A percentile compares a stretch with the other conserved stretches of the same genome.
These are phyloP conservation scores for Fusarium torulosum DNA, from an alignment of 2,329 filamentous ascomycete species.

Conservation along the genomic window DNA sequence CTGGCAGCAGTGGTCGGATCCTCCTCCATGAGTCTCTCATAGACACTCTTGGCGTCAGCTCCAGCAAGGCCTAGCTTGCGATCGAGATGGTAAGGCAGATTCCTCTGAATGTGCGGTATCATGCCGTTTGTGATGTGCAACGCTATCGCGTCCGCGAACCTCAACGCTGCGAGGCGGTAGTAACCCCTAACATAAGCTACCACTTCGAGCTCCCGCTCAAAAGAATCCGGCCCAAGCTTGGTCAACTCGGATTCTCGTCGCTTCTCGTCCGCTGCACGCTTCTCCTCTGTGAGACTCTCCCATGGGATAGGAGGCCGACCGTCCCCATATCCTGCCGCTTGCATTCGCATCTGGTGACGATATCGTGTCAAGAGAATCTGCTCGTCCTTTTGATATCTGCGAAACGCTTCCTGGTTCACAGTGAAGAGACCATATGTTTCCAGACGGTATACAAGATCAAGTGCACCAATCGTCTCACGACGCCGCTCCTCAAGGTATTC, in stretches of 20 bases:
- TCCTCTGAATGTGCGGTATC: conserved; percentile 58
- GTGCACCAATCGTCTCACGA: conserved; percentile 52
- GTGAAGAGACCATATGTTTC: conserved; percentile 70
- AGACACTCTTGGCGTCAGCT: conserved; percentile 49
- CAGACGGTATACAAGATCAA: conserved; percentile 62
- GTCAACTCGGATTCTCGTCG: conserved; percentile 57
- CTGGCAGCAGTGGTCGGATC: conserved; percentile 58
- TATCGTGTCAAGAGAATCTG: conserved; percentile 59
- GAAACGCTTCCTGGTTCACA: conserved; percentile 64
- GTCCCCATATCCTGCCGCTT: conserved; percentile 52
- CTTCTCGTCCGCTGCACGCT: conserved; percentile 59
- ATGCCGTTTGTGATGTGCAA: conserved; percentile 63
- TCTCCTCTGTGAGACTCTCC: conserved; percentile 63
- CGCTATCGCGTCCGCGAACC: conserved; percentile 70
- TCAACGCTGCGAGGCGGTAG: conserved; percentile 73
- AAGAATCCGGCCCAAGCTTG: conserved; percentile 69
- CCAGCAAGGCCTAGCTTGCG: conserved; percentile 58
- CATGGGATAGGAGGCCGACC: conserved; percentile 53
- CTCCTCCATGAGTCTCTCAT: conserved; percentile 62
- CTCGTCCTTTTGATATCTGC: conserved; percentile 61
- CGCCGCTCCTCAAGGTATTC: conserved; percentile 59
- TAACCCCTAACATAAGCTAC: conserved; percentile 75
- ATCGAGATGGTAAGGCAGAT: conserved; percentile 59
- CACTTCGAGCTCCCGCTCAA: conserved; percentile 69
- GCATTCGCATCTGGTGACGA: conserved; percentile 64